phyloP scores from a whole-genome alignment of 306 rosid genomes.

The Prunus davidiana region DNA sequence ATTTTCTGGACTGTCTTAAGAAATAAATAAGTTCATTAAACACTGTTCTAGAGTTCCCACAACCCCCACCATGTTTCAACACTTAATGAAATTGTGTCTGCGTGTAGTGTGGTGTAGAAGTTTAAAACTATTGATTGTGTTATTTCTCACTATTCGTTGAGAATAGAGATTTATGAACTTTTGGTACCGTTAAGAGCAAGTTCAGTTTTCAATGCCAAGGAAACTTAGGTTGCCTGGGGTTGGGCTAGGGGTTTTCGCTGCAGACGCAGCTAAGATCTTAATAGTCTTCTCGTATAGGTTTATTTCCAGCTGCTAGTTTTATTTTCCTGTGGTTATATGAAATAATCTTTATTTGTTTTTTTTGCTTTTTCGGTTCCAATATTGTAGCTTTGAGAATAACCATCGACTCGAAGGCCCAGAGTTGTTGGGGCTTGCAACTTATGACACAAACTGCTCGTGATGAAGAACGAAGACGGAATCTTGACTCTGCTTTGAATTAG shows the following conservation, averaged over 20 bases:
- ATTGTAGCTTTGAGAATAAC: conserved; percentile 80
- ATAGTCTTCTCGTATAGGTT: neutral
- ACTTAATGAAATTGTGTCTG: neutral
- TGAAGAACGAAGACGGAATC: conserved; percentile 27
- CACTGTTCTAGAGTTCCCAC: neutral
- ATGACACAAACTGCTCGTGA: conserved; percentile 92
- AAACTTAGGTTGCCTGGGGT: neutral
- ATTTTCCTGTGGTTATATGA: conserved; percentile 1
- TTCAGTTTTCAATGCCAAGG: neutral
- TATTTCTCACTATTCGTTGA: neutral
- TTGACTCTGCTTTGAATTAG: conserved; percentile 30
- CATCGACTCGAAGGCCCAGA: conserved; percentile 93
- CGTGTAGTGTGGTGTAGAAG: neutral
- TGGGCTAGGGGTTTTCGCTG: neutral
- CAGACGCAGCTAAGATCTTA: neutral
- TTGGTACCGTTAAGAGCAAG: neutral
- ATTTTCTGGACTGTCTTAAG: neutral
- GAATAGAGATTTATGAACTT: neutral
- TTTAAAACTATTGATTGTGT: neutral
- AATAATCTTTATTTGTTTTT: conserved; percentile 12
- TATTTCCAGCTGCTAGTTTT: neutral
- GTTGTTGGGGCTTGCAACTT: conserved; percentile 87
- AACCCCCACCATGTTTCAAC: neutral
- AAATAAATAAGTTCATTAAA: neutral
- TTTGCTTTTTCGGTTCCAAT: neutral